Evolutionary conservation across 192 early-diverging fungal genomes (phyloP), one percentile per base, ranked within the genome.

Genomic region (Chytriomyces confervae): DNA sequence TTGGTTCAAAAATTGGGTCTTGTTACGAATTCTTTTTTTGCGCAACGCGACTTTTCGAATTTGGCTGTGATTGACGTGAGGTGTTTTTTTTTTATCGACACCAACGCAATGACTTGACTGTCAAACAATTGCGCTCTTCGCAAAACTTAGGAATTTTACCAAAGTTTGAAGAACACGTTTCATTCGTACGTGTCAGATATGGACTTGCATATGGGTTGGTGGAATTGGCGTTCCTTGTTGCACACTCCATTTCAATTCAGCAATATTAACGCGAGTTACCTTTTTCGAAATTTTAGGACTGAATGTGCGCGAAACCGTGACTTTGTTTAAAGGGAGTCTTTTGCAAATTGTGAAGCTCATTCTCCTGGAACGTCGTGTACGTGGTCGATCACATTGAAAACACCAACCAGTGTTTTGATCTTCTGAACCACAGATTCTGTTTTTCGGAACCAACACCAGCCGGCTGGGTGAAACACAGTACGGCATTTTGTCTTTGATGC

Each of bases 311-410:
- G 60, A 69, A 62, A 69, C 66, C 7, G 51, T 77, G 2, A 67
- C 65, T 18, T 60, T 44, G 10, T 77, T 77, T 60, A 77, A 77
- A 50, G 66, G 66, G 9, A 36, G 9, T 20, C 43, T 48, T 29
- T 62, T 77, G 74, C 76, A 77, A 47, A 45, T 77, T 27, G 50
- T 77, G 23, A 77, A 77, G 62, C 66, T 77, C 29, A 7, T 77
- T 23, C 76, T 77, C 23, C 67, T 77, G 7, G 67, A 77, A 77
- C 53, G 61, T 4, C 72, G 72, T 6, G 61, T 74, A 43, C 11
- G 63, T 65, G 11, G 1, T 27, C 24, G 18, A 57, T 0, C 16
- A n/a, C 53, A n/a, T 57, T 57, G 20, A 36, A 36, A 36, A 36
- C 36, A 4, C 0, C 36, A 36, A 2, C 36, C 36, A 36, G 0